A percentile compares a stretch with the other conserved stretches of the same genome.
These are phyloP conservation scores for Phialophora tarda DNA, from an alignment of 2,329 filamentous ascomycete genomes.

Conservation along the genomic window DNA sequence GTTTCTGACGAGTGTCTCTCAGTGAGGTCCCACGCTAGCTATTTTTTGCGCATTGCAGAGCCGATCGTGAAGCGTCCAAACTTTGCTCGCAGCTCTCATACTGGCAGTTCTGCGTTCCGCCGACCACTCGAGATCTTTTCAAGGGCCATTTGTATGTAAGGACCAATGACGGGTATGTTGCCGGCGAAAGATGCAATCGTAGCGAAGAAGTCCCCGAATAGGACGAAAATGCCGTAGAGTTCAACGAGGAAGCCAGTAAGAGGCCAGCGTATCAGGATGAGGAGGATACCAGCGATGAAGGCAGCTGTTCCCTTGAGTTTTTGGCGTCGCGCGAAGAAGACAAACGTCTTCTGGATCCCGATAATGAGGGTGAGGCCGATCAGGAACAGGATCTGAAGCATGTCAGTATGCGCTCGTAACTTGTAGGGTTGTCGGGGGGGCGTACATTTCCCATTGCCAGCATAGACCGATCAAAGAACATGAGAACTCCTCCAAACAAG, in stretches of 20 bases:
- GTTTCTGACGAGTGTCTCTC: background rate
- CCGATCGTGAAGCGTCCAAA: background rate
- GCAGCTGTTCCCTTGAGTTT: constrained; percentile 91
- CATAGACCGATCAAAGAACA: constrained; percentile 73
- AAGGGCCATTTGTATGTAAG: constrained; percentile 77
- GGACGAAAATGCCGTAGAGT: constrained; percentile 86
- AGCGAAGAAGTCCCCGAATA: constrained; percentile 95
- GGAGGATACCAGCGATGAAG: constrained; percentile 78
- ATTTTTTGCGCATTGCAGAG: background rate
- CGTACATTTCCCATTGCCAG: constrained; percentile 95
- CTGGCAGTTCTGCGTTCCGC: constrained; percentile 77
- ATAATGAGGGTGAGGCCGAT: constrained; percentile 96
- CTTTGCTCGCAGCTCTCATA: constrained; percentile 55
- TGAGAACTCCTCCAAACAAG: constrained; percentile 87
- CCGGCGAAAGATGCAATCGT: constrained; percentile 88
- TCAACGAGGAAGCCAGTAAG: constrained; percentile 89
- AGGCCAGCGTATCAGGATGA: constrained; percentile 91
- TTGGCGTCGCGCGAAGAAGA: constrained; percentile 92
- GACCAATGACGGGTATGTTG: constrained; percentile 82
- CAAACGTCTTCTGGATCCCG: constrained; percentile 83
- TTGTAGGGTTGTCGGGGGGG: constrained; percentile 22
- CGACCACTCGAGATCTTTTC: constrained; percentile 72
- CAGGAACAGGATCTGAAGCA: constrained; percentile 85
- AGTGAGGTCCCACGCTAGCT: background rate
- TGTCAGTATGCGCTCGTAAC: constrained; percentile 28